phyloP scores from a whole-genome alignment of 768 basidiomycete genomes.

The Suillus variegatus region DNA sequence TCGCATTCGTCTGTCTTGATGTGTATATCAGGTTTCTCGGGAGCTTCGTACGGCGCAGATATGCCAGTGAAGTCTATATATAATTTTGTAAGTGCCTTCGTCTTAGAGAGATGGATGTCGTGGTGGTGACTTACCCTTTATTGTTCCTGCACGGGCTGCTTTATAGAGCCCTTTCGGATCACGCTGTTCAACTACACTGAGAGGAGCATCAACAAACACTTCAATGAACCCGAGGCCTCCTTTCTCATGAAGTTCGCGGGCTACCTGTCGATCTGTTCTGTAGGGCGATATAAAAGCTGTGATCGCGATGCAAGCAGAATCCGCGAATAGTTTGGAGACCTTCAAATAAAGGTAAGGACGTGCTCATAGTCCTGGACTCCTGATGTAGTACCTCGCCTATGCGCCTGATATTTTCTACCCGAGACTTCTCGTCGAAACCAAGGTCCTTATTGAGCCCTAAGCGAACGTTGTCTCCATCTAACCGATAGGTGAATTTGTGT shows the following conservation, averaged over 20 bases:
- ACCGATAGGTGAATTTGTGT: constrained; percentile 82
- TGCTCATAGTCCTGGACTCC: not conserved
- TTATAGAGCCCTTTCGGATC: constrained; percentile 99
- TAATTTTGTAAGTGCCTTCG: constrained; percentile 12
- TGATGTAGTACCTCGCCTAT: constrained; percentile 80
- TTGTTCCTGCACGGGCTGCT: constrained; percentile 93
- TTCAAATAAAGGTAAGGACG: constrained; percentile 33
- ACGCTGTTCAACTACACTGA: constrained; percentile 83
- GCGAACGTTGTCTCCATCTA: constrained; percentile 96
- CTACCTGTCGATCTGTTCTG: constrained; percentile 77
- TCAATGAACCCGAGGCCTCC: constrained; percentile 83
- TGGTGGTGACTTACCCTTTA: constrained; percentile 66
- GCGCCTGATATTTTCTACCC: constrained; percentile 94
- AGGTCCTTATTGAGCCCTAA: constrained; percentile 97
- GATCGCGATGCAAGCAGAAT: constrained; percentile 80
- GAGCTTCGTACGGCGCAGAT: constrained; percentile 95
- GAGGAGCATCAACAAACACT: constrained; percentile 92
- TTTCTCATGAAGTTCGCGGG: constrained; percentile 78
- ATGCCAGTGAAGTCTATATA: constrained; percentile 94
- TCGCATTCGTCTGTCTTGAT: constrained; percentile 83
- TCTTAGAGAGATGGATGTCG: not conserved
- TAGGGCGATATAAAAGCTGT: constrained; percentile 99
- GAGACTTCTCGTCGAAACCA: constrained; percentile 88
- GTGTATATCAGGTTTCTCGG: constrained; percentile 84
- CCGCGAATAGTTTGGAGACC: constrained; percentile 95